phyloP scores from a whole-genome alignment of 768 basidiomycete genomes.

The Phaeolepiota aurea region DNA sequence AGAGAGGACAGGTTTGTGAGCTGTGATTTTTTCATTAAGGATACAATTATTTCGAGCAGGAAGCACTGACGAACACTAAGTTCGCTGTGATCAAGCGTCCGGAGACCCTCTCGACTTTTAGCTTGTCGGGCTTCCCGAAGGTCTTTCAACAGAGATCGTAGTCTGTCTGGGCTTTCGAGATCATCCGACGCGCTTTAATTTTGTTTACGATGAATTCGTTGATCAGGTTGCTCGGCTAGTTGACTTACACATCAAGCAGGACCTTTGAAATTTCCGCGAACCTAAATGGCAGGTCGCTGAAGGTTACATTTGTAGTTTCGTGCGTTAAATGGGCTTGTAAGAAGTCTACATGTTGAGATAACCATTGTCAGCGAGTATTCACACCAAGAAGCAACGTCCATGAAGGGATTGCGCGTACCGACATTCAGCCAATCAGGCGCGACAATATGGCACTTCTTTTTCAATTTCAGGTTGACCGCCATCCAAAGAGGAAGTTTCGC shows the following conservation, averaged over 20 bases:
- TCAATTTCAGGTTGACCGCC: slow-evolving; percentile 86
- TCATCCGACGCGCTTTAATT: slow-evolving; percentile 81
- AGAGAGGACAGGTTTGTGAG: slow-evolving; percentile 79
- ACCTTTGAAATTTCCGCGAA: slow-evolving; percentile 90
- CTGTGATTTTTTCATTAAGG: slow-evolving; percentile 25
- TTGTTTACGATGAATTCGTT: too few relatives aligned
- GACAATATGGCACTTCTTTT: slow-evolving; percentile 91
- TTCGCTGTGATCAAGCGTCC: slow-evolving; percentile 72
- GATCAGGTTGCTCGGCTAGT: not conserved
- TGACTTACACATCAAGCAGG: slow-evolving; percentile 80
- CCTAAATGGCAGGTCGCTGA: slow-evolving; percentile 78
- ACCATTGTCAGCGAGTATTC: not conserved
- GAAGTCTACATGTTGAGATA: slow-evolving; percentile 46
- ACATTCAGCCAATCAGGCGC: slow-evolving; percentile 84
- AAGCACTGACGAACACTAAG: slow-evolving; percentile 50
- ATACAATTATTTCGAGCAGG: slow-evolving; percentile 1
- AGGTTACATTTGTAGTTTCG: slow-evolving; percentile 68
- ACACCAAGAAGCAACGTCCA: not conserved
- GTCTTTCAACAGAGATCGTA: slow-evolving; percentile 84
- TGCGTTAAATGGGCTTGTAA: slow-evolving; percentile 65
- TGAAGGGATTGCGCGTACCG: slow-evolving; percentile 51
- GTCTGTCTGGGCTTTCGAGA: slow-evolving; percentile 72
- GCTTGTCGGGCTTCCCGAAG: slow-evolving; percentile 94
- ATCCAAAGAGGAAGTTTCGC: slow-evolving; percentile 92
- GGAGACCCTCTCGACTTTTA: slow-evolving; percentile 82